phyloP scores from a whole-genome alignment of 1,284 basidiomycete species.

The Testicularia cyperi region DNA sequence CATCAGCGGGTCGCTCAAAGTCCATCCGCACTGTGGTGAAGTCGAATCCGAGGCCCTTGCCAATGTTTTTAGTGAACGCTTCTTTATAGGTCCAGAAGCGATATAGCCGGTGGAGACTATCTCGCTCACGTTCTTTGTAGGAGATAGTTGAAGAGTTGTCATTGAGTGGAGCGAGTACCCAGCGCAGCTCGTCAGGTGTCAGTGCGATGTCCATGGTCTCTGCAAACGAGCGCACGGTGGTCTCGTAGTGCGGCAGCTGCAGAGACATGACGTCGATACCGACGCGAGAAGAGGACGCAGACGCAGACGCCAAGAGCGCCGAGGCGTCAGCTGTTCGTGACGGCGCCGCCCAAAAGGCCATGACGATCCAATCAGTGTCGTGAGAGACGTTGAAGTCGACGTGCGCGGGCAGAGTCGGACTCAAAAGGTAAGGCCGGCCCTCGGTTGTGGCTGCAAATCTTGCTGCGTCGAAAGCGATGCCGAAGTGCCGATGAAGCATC shows the following conservation, averaged over 20 bases:
- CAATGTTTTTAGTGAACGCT: slow-evolving; percentile 54
- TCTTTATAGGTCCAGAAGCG: slow-evolving; percentile 58
- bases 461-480: slow-evolving; percentile 2
- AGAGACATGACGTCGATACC: slow-evolving; percentile 56
- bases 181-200: slow-evolving; percentile 31
- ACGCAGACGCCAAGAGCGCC: too few species aligned
- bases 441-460: slow-evolving; percentile 8
- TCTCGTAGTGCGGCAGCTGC: slow-evolving; percentile 46
- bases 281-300: slow-evolving; percentile 7
- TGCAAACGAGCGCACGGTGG: slow-evolving; percentile 23
- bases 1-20: slow-evolving; percentile 6
- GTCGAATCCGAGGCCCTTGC: slow-evolving; percentile 54
- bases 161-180: slow-evolving; percentile 21
- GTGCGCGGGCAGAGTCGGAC: neutral
- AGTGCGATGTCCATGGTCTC: slow-evolving; percentile 53
- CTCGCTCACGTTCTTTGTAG: neutral
- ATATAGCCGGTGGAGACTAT: slow-evolving; percentile 32
- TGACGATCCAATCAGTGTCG: slow-evolving; percentile 53
- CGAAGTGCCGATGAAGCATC: slow-evolving; percentile 6
- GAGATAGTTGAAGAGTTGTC: neutral
- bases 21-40: slow-evolving; percentile 40
- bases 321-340: neutral
- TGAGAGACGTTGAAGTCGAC: slow-evolving; percentile 56
- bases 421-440: slow-evolving; percentile 25
- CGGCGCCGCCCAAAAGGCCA: slow-evolving; percentile 31